A percentile compares a stretch with the other conserved stretches of the same genome.
Conservation (phyloP, 768 basidiomycete species). For the Mycena vulgaris region DNA sequence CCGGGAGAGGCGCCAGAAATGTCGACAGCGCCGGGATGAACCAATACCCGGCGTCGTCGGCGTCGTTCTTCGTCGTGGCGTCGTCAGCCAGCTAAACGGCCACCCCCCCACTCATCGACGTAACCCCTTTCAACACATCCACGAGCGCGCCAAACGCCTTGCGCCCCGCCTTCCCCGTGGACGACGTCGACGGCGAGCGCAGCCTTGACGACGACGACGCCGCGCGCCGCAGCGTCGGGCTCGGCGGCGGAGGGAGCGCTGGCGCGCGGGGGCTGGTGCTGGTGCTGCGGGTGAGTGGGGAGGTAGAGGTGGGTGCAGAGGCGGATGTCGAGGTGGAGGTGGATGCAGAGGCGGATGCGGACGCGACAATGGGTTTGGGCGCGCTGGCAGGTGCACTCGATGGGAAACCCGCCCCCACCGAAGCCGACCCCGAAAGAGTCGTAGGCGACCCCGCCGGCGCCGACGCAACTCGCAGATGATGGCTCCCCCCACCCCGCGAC, state of each 20-base stretch:
- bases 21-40: too few relatives aligned
- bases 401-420: not conserved
- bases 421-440: not conserved
- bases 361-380: not conserved
- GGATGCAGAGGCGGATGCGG: not conserved
- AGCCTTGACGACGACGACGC: conserved; percentile 17
- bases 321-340: not conserved
- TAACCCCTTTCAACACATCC: conserved; percentile 37
- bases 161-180: conserved; percentile 23
- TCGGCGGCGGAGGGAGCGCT: not conserved
- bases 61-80: not conserved
- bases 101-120: conserved; percentile 25
- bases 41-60: too few relatives aligned
- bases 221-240: conserved; percentile 14
- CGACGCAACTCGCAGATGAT: conserved; percentile 10
- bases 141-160: conserved; percentile 37
- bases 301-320: not conserved
- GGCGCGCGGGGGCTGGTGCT: not conserved
- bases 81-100: conserved; percentile 1
- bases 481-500: not conserved
- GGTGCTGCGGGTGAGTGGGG: not conserved
- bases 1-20: not conserved
- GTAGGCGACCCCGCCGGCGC: conserved; percentile 11
- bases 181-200: conserved; percentile 34
- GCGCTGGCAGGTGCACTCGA: not conserved